phyloP scores from a whole-genome alignment of 2,329 filamentous ascomycete genomes.

The Aureobasidium lini region DNA sequence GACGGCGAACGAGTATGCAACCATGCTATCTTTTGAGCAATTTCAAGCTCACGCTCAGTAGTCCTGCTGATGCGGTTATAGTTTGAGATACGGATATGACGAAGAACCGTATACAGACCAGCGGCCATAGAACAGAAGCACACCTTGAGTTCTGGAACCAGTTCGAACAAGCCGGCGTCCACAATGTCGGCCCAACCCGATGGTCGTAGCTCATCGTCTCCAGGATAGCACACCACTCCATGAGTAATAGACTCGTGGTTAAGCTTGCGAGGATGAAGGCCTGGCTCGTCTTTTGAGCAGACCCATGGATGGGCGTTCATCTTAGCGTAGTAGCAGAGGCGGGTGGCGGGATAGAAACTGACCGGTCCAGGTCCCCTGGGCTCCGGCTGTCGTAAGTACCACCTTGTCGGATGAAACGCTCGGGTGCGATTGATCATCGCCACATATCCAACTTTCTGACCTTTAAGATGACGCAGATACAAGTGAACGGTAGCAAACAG shows the following conservation, averaged over 20 bases:
- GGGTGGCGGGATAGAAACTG: neutral
- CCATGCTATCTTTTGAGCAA: neutral
- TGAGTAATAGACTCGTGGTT: conserved; percentile 9
- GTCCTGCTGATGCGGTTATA: neutral
- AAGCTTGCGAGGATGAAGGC: neutral
- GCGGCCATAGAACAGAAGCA: neutral
- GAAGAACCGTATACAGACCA: neutral
- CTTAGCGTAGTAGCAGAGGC: neutral
- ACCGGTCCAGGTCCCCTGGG: neutral
- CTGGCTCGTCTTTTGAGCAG: neutral
- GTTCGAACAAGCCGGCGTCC: neutral
- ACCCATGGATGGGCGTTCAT: neutral
- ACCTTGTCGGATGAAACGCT: neutral
- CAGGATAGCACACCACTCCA: neutral
- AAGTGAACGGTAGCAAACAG: neutral
- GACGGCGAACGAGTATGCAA: neutral
- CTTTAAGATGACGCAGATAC: neutral
- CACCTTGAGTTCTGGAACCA: neutral
- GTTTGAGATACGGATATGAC: neutral
- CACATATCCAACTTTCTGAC: neutral
- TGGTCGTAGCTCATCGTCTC: neutral
- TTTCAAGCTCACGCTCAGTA: neutral
- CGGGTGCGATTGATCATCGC: neutral
- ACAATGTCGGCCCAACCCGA: neutral
- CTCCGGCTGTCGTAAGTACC: neutral